phyloP scores from a whole-genome alignment of 345 rosid genomes.

The Kandelia obovata region DNA sequence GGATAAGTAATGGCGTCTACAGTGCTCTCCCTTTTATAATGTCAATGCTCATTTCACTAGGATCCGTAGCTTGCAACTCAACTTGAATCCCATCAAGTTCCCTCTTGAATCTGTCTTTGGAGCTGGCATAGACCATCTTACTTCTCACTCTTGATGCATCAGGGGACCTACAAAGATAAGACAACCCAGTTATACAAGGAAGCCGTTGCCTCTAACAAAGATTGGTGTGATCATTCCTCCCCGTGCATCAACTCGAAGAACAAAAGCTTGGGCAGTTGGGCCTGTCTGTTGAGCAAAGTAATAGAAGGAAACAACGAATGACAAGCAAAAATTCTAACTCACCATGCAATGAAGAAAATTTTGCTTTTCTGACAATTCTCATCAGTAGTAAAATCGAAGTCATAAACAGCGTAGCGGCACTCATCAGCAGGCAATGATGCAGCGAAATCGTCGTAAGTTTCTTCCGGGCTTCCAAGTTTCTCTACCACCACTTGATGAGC shows the following conservation, averaged over 20 bases:
- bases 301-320: neutral
- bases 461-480: slow-evolving; percentile 64
- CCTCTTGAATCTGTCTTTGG: slow-evolving; percentile 95
- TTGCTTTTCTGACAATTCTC: slow-evolving; percentile 99
- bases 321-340: slow-evolving; percentile 1
- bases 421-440: slow-evolving; percentile 73
- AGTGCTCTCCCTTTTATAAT: slow-evolving; percentile 75
- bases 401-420: slow-evolving; percentile 91
- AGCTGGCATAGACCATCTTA: slow-evolving; percentile 96
- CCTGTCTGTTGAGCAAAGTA: no score
- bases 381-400: slow-evolving; percentile 71
- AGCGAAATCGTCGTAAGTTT: slow-evolving; percentile 71
- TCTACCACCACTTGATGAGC: slow-evolving; percentile 81
- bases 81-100: slow-evolving; percentile 91
- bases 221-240: no score
- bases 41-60: slow-evolving; percentile 98
- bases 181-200: neutral
- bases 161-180: slow-evolving; percentile 53
- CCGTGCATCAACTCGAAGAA: no score
- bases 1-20: slow-evolving; percentile 24
- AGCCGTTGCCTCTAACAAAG: no score
- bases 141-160: slow-evolving; percentile 74
- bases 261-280: no score
- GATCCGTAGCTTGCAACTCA: slow-evolving; percentile 96
- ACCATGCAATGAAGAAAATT: slow-evolving; percentile 97